A percentile compares a stretch with the other conserved stretches of the same genome.
Conservation (phyloP, 1,284 basidiomycete species). For the Leccinum subfulvum region DNA sequence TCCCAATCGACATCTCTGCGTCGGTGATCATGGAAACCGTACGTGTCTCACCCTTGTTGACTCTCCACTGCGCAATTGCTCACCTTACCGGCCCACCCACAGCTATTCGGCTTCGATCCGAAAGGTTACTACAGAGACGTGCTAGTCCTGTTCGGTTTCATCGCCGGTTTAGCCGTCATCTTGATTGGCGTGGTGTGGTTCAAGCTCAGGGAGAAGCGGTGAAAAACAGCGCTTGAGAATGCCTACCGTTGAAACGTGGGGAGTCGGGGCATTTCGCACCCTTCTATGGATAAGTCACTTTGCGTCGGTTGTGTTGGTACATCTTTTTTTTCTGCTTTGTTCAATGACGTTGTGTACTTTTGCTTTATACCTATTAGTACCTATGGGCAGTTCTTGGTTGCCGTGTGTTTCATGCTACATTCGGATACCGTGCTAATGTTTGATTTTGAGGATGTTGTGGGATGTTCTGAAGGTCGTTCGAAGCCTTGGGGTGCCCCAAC, state of each 20-base stretch:
- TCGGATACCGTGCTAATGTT: neutral
- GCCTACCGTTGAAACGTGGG: neutral
- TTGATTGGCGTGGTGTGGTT: conserved; percentile 75
- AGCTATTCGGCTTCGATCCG: conserved; percentile 80
- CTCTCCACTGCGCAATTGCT: neutral
- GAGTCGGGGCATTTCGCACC: neutral
- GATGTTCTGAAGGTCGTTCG: no score
- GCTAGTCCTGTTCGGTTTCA: conserved; percentile 80
- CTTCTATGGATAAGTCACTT: neutral
- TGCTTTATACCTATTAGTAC: neutral
- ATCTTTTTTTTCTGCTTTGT: neutral
- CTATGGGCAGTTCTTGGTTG: neutral
- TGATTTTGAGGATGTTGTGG: neutral
- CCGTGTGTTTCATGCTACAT: neutral
- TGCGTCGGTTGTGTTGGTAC: neutral
- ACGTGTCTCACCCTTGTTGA: conserved; percentile 23
- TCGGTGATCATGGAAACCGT: conserved; percentile 80
- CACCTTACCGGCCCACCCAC: neutral
- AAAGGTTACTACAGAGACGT: conserved; percentile 85
- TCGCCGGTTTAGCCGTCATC: conserved; percentile 69
- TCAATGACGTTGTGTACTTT: neutral
- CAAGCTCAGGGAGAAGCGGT: conserved; percentile 71
- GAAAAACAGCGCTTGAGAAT: conserved; percentile 2
- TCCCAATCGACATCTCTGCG: conserved; percentile 77
- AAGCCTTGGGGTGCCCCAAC: no score